Percentiles rank a stretch among this genome's conserved stretches.
Conservation (phyloP, 2,329 filamentous ascomycete species). For the Botryosphaeria dothidea region DNA sequence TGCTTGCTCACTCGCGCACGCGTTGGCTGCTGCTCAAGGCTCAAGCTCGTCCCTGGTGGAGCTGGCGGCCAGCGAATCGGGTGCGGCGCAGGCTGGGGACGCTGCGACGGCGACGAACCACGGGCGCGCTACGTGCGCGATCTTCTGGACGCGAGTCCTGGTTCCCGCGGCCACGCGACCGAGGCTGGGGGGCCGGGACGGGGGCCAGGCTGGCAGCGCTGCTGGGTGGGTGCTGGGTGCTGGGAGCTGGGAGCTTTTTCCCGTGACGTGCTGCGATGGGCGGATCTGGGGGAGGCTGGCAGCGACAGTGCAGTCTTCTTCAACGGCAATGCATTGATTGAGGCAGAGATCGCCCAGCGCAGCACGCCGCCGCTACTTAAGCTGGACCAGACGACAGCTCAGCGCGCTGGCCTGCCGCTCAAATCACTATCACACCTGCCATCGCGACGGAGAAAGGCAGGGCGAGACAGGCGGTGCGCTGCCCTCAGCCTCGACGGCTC, state of each 20-base stretch:
- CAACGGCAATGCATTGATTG: neutral
- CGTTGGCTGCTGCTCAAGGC: slow-evolving; percentile 15
- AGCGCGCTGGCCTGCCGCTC: slow-evolving; percentile 8
- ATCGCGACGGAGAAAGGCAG: slow-evolving; percentile 9
- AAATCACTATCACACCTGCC: slow-evolving; percentile 15
- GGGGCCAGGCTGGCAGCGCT: neutral
- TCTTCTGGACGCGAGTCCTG: slow-evolving; percentile 26
- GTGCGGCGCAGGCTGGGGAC: slow-evolving; percentile 10
- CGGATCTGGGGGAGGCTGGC: neutral
- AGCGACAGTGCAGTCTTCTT: too few species aligned
- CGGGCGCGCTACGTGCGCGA: slow-evolving; percentile 26
- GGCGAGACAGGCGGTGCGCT: slow-evolving; percentile 3
- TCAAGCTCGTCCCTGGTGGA: slow-evolving; percentile 18
- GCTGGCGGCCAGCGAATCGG: slow-evolving; percentile 15
- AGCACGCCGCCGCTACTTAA: slow-evolving; percentile 13
- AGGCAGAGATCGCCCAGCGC: slow-evolving; percentile 11
- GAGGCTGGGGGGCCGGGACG: neutral
- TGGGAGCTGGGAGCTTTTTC: neutral
- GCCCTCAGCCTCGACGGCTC: slow-evolving; percentile 8
- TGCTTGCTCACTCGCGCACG: slow-evolving; percentile 2
- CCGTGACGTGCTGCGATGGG: neutral
- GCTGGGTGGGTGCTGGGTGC: neutral
- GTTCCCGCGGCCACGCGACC: slow-evolving; percentile 21
- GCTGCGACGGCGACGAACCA: slow-evolving; percentile 26
- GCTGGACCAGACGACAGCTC: slow-evolving; percentile 5